These are phyloP conservation scores for Cercospora sp. DNA, from an alignment of 2,329 filamentous ascomycete species.

Conservation along the genomic window DNA sequence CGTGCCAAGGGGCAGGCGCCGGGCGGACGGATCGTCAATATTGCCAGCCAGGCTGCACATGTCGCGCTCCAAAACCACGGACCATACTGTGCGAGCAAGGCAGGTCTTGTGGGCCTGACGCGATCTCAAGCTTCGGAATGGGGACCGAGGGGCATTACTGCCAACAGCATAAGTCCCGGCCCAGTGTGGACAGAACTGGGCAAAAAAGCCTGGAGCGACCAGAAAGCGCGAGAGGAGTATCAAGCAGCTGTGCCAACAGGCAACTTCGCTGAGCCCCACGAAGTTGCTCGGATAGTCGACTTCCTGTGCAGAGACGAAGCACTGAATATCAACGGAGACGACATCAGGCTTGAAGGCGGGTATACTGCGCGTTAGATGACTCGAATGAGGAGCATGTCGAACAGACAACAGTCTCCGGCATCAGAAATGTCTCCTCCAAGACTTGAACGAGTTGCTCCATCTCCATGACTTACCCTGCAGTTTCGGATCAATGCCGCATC, in stretches of 20 bases:
- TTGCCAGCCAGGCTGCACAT: conserved; percentile 51
- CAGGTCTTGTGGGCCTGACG: conserved; percentile 47
- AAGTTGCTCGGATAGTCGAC: conserved; percentile 70
- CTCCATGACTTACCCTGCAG: not conserved
- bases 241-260: conserved; percentile 33
- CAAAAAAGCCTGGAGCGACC: conserved; percentile 40
- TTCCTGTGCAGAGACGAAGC: conserved; percentile 40
- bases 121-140: conserved; percentile 51
- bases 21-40: conserved; percentile 48
- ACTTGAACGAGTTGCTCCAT: not conserved
- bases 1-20: conserved; percentile 18
- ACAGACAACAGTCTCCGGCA: not conserved
- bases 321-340: conserved; percentile 42
- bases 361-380: conserved; percentile 28
- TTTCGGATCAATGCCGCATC: not conserved
- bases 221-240: conserved; percentile 30
- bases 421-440: not conserved
- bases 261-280: conserved; percentile 37
- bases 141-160: conserved; percentile 48
- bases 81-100: conserved; percentile 52
- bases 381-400: not conserved
- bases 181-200: conserved; percentile 51
- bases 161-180: conserved; percentile 50
- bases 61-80: conserved; percentile 49
- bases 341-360: conserved; percentile 41